Conservation (phyloP, 805 yeast species). For the Wickerhamomyces tratensis region DNA sequence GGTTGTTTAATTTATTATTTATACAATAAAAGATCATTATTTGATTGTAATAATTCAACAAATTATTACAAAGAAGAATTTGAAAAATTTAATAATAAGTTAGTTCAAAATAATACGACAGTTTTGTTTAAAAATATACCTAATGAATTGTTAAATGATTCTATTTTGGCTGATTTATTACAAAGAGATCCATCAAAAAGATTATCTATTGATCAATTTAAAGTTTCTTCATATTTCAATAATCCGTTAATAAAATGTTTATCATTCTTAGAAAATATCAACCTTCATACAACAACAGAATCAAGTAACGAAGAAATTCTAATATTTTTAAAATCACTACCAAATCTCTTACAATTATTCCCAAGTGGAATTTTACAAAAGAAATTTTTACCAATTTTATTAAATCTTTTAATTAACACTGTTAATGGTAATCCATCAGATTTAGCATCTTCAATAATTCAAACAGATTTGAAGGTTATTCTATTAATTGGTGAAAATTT, state of each 20-base stretch:
- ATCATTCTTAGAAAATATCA: slow-evolving; percentile 57
- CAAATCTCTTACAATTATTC: slow-evolving; percentile 42
- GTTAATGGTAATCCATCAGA: too few relatives aligned
- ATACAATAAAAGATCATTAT: slow-evolving; percentile 39
- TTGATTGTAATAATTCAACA: slow-evolving; percentile 42
- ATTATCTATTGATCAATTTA: slow-evolving; percentile 52
- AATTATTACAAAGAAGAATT: slow-evolving; percentile 54
- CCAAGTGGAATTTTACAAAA: slow-evolving; percentile 49
- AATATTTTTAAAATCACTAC: slow-evolving; percentile 58
- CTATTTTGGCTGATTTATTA: slow-evolving; percentile 42
- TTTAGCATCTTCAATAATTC: slow-evolving; percentile 29
- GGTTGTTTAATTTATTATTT: slow-evolving; percentile 69
- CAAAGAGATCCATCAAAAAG: slow-evolving; percentile 49
- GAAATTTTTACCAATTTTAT: slow-evolving; percentile 65
- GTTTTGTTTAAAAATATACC: slow-evolving; percentile 53
- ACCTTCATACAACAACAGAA: slow-evolving; percentile 59
- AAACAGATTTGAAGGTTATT: slow-evolving; percentile 42
- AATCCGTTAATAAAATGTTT: slow-evolving; percentile 76
- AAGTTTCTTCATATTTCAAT: slow-evolving; percentile 68
- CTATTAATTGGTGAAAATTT: slow-evolving; percentile 54
- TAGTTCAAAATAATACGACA: slow-evolving; percentile 26
- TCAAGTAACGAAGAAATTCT: slow-evolving; percentile 43
- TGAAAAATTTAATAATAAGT: slow-evolving; percentile 36
- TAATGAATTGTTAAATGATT: slow-evolving; percentile 25
- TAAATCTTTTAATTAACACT: slow-evolving; percentile 35